Evolutionary conservation across 176 grass and related monocot species (phyloP).

Genomic region (Musa itinerans): DNA sequence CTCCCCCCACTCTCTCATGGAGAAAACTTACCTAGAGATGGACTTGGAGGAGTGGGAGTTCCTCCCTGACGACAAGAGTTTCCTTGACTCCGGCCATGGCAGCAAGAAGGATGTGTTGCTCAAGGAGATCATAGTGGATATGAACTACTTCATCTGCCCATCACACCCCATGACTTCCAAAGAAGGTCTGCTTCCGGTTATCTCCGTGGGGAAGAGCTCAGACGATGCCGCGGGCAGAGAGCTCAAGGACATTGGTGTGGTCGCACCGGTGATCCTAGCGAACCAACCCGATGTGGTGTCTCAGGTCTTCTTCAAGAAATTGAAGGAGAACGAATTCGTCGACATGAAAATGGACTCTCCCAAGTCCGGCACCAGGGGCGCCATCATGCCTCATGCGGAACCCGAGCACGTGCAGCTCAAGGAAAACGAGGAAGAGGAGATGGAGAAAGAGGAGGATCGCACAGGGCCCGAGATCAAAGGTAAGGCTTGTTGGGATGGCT

Average conservation of each 20-base stretch:
- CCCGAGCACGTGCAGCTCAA: slow-evolving; percentile 4
- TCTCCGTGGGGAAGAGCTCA: not conserved
- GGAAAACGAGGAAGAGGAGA: slow-evolving; percentile 28
- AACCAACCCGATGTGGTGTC: slow-evolving; percentile 1
- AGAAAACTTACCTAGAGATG: slow-evolving; percentile 30
- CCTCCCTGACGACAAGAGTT: slow-evolving; percentile 42
- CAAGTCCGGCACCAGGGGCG: not conserved
- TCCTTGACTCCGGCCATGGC: slow-evolving; percentile 22
- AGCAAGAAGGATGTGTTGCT: slow-evolving; percentile 17
- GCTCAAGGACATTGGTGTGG: slow-evolving; percentile 37
- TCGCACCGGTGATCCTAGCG: not conserved
- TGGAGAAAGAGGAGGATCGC: slow-evolving; percentile 17
- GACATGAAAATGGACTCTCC: slow-evolving; percentile 20
- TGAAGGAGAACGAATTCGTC: slow-evolving; percentile 10
- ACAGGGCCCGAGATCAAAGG: slow-evolving; percentile 5
- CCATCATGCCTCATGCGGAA: not conserved
- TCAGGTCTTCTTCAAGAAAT: slow-evolving; percentile 24
- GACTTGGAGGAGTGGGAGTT: slow-evolving; percentile 84
- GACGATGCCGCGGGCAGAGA: not conserved
- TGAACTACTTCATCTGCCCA: slow-evolving; percentile 39
- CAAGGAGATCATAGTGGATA: slow-evolving; percentile 37
- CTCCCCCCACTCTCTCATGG: not conserved
- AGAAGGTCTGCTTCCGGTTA: slow-evolving; percentile 3
- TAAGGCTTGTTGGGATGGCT: slow-evolving; percentile 18
- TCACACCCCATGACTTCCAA: slow-evolving; percentile 19